Percentiles rank a stretch among this genome's conserved stretches.
phyloP scores from a whole-genome alignment of 2,329 filamentous ascomycete genomes.

The Penicillium frequentans region DNA sequence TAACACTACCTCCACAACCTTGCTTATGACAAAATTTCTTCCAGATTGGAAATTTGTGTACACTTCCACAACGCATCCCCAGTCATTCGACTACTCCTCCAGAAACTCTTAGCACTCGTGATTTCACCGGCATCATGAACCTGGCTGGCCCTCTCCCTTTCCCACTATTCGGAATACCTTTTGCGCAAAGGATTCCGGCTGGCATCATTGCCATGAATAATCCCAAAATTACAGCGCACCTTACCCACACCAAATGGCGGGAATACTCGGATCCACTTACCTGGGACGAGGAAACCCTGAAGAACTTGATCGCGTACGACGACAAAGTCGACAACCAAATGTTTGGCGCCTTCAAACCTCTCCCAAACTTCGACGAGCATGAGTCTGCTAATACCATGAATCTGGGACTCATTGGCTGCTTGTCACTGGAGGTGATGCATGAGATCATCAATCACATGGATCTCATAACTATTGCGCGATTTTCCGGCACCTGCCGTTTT shows the following conservation, averaged over 20 bases:
- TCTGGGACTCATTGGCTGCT: background rate
- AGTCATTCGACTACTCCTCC: background rate
- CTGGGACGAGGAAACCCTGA: background rate
- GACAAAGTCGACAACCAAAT: background rate
- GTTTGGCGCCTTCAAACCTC: background rate
- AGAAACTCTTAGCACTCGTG: background rate
- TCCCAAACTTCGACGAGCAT: background rate
- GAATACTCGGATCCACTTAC: background rate
- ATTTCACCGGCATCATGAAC: background rate
- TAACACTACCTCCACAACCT: background rate
- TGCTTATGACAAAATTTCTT: background rate
- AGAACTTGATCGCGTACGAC: background rate
- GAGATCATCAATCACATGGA: slow-evolving; percentile 3
- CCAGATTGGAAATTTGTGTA: background rate
- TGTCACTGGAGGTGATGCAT: slow-evolving; percentile 4
- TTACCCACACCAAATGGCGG: background rate
- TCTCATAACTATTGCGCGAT: background rate
- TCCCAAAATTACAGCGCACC: background rate
- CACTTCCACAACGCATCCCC: too few relatives aligned
- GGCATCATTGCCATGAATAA: background rate
- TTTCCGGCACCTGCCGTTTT: background rate
- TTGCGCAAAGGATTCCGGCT: background rate
- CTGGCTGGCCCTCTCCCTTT: background rate
- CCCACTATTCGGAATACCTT: background rate
- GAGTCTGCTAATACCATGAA: background rate